Percentiles rank a stretch among this genome's conserved stretches.
phyloP scores from a whole-genome alignment of 495 filamentous ascomycete species.

The Tirmania nivea region DNA sequence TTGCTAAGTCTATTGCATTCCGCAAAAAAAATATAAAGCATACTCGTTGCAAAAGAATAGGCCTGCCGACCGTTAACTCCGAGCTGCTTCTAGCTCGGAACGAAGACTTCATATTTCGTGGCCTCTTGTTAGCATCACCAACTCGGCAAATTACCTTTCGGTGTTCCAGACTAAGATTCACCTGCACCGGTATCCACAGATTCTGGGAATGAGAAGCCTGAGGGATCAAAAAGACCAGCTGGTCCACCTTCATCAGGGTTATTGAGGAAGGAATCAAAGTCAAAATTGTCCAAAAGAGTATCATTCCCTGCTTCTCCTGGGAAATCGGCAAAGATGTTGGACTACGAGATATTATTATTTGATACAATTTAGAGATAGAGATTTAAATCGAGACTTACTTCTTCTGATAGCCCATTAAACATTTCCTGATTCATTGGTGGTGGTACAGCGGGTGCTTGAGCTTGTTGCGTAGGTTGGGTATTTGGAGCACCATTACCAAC shows the following conservation, averaged over 20 bases:
- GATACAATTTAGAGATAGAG: background rate
- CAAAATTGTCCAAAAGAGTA: constrained; percentile 75
- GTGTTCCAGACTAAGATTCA: constrained; percentile 17
- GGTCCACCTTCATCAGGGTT: constrained; percentile 31
- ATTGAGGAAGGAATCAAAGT: constrained; percentile 86
- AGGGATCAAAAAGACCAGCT: constrained; percentile 29
- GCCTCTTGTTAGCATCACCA: background rate
- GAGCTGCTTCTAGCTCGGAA: background rate
- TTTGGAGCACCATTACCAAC: constrained; percentile 27
- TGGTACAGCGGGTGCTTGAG: background rate
- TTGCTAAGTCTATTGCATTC: constrained; percentile 6
- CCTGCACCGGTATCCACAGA: constrained; percentile 32
- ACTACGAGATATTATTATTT: background rate
- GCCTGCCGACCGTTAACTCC: background rate
- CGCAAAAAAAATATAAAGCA: constrained; percentile 3
- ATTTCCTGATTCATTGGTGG: background rate
- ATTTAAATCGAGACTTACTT: constrained; percentile 10
- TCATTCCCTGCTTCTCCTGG: constrained; percentile 36
- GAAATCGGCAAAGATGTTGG: constrained; percentile 5
- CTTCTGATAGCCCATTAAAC: constrained; percentile 9
- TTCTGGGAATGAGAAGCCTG: constrained; percentile 24
- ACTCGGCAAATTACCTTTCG: background rate
- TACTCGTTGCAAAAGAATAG: background rate
- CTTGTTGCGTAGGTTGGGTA: background rate
- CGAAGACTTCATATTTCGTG: background rate